Evolutionary conservation across 371 early-diverging fungal species (phyloP).

Genomic region (Rhizopus arrhizus): DNA sequence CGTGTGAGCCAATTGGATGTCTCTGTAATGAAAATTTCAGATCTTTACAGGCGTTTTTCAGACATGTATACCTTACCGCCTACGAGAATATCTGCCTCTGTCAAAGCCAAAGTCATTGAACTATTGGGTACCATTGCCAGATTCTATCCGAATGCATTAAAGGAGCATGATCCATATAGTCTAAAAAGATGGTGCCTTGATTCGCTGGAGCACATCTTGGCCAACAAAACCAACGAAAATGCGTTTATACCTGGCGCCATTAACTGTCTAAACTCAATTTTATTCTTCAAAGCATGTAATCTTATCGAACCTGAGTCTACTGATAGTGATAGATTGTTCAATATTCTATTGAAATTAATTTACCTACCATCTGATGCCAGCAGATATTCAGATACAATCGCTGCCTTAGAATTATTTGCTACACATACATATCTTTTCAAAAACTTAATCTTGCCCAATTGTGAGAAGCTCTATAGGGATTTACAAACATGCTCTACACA

Average conservation of each 20-base stretch:
- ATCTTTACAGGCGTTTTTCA: slow-evolving; percentile 16
- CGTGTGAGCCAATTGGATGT: slow-evolving; percentile 1
- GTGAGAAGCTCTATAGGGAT: slow-evolving; percentile 46
- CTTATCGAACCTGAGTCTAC: background rate
- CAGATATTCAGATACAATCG: slow-evolving; percentile 30
- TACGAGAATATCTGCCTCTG: slow-evolving; percentile 21
- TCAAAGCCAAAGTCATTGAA: slow-evolving; percentile 53
- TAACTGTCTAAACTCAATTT: slow-evolving; percentile 42
- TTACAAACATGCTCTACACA: slow-evolving; percentile 52
- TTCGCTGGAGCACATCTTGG: slow-evolving; percentile 29
- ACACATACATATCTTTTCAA: slow-evolving; percentile 58
- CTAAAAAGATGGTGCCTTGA: slow-evolving; percentile 46
- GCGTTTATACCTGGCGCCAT: slow-evolving; percentile 42
- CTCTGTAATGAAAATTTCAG: background rate
- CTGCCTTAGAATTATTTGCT: slow-evolving; percentile 59
- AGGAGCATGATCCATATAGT: slow-evolving; percentile 19
- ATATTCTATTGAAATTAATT: slow-evolving; percentile 1
- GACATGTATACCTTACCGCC: slow-evolving; percentile 17
- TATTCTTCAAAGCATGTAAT: slow-evolving; percentile 26
- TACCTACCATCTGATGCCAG: background rate
- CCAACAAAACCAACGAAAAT: slow-evolving; percentile 33
- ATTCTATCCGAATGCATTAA: slow-evolving; percentile 34
- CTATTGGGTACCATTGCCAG: slow-evolving; percentile 49
- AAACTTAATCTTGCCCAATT: slow-evolving; percentile 43
- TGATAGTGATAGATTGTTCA: slow-evolving; percentile 11